Conservation (phyloP, 345 rosid genomes). For the Firmiana major region DNA sequence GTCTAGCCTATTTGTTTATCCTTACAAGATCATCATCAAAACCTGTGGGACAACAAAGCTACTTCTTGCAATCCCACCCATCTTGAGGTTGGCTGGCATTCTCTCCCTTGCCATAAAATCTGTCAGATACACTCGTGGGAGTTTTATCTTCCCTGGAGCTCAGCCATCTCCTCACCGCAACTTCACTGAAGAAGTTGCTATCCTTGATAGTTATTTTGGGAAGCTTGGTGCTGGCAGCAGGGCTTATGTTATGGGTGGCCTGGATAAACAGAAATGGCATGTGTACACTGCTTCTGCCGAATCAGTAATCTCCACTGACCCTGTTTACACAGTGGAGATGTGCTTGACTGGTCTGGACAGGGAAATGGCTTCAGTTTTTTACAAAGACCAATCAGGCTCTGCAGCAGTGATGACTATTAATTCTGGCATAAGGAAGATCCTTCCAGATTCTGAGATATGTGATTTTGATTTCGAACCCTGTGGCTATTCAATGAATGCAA, state of each 20-base stretch:
- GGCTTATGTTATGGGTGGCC: slow-evolving; percentile 63
- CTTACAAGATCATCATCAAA: slow-evolving; percentile 79
- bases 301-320: neutral
- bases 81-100: slow-evolving; percentile 46
- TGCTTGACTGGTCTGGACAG: slow-evolving; percentile 79
- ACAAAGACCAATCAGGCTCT: slow-evolving; percentile 38
- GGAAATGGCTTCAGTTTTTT: slow-evolving; percentile 53
- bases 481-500: slow-evolving; percentile 77
- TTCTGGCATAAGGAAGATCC: slow-evolving; percentile 75
- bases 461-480: slow-evolving; percentile 80
- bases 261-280: slow-evolving; percentile 59
- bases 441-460: slow-evolving; percentile 60
- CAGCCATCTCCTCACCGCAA: slow-evolving; percentile 68
- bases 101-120: slow-evolving; percentile 51
- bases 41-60: slow-evolving; percentile 88
- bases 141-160: slow-evolving; percentile 60
- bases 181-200: slow-evolving; percentile 74
- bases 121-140: slow-evolving; percentile 70
- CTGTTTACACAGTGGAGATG: slow-evolving; percentile 70
- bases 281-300: slow-evolving; percentile 64
- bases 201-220: slow-evolving; percentile 58
- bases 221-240: slow-evolving; percentile 53
- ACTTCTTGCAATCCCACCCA: slow-evolving; percentile 62
- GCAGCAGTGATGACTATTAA: slow-evolving; percentile 51
- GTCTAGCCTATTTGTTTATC: slow-evolving; percentile 75